Percentiles rank a stretch among this genome's conserved stretches.
These are phyloP conservation scores for Penicillium sp. DNA, from an alignment of 2,329 filamentous ascomycete species.

Conservation along the genomic window DNA sequence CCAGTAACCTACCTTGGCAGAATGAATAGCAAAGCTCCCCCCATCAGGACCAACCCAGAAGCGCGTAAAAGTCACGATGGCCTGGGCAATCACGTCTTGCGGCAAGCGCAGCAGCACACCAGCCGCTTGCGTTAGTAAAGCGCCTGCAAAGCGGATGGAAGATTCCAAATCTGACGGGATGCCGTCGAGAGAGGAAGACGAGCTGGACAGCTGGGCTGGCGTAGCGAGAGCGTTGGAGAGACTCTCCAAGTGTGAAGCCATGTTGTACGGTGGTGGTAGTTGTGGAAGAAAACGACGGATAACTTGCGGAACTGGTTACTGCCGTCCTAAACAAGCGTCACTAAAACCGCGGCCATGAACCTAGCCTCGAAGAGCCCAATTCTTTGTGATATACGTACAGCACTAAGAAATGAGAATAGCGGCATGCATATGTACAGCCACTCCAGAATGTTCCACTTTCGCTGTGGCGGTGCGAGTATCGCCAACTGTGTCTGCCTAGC, in stretches of 20 bases:
- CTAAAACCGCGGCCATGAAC: too few species aligned
- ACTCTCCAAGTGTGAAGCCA: constrained; percentile 29
- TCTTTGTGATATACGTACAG: too few species aligned
- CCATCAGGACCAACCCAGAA: constrained; percentile 64
- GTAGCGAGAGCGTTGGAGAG: constrained; percentile 45
- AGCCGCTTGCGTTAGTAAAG: constrained; percentile 44
- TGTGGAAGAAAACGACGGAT: not conserved
- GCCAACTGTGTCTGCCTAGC: too few species aligned
- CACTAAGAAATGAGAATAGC: too few species aligned
- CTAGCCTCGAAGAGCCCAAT: too few species aligned
- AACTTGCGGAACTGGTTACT: not conserved
- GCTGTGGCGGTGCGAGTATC: constrained; percentile 10
- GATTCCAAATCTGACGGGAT: constrained; percentile 39
- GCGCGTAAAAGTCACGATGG: constrained; percentile 74
- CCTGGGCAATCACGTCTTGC: constrained; percentile 80
- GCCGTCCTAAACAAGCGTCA: too few species aligned
- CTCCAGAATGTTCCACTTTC: constrained; percentile 6
- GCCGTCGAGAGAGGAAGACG: constrained; percentile 42
- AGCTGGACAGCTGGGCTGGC: constrained; percentile 41
- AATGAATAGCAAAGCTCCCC: constrained; percentile 41
- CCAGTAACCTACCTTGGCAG: constrained; percentile 33
- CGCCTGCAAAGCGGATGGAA: constrained; percentile 43
- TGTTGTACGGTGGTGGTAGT: constrained; percentile 16
- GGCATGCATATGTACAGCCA: constrained; percentile 12
- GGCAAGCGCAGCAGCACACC: constrained; percentile 73